Evolutionary conservation across 2,329 filamentous ascomycete species (phyloP).

Genomic region (Aspergillus alliaceus): DNA sequence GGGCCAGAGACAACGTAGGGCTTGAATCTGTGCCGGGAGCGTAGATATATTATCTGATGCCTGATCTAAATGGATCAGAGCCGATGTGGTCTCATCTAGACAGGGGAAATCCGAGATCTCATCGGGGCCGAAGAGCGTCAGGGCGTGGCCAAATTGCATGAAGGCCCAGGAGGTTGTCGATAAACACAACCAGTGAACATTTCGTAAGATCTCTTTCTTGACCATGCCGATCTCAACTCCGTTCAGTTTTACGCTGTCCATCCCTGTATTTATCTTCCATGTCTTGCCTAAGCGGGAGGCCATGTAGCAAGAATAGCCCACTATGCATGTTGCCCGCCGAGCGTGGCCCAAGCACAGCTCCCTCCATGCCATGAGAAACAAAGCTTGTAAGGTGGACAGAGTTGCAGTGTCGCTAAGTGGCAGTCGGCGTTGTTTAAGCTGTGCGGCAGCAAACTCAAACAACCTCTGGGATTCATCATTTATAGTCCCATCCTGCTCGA

Average conservation of each 20-base stretch:
- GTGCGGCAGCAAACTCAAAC: conserved; percentile 30
- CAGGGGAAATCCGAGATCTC: conserved; percentile 18
- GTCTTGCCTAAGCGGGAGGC: conserved; percentile 33
- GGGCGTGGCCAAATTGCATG: conserved; percentile 34
- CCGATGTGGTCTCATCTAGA: conserved; percentile 18
- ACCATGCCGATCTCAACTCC: conserved; percentile 43
- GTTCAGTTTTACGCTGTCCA: conserved; percentile 40
- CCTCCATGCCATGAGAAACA: conserved; percentile 6
- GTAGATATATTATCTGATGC: conserved; percentile 18
- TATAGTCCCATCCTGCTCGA: neutral
- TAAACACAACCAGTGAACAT: conserved; percentile 44
- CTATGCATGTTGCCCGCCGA: conserved; percentile 38
- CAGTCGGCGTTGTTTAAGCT: conserved; percentile 24
- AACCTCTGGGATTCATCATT: neutral
- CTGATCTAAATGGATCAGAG: conserved; percentile 16
- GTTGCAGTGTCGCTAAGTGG: neutral
- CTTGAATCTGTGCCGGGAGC: conserved; percentile 2
- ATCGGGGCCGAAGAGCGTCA: conserved; percentile 15
- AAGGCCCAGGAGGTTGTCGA: conserved; percentile 42
- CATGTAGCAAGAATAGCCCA: conserved; percentile 34
- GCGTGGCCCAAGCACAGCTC: conserved; percentile 5
- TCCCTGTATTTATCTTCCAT: conserved; percentile 18
- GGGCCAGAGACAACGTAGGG: conserved; percentile 5
- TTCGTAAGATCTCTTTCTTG: conserved; percentile 41
- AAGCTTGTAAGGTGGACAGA: conserved; percentile 2